Evolutionary conservation across 495 filamentous ascomycete species (phyloP).

Genomic region (Opeltia flavorubescens): DNA sequence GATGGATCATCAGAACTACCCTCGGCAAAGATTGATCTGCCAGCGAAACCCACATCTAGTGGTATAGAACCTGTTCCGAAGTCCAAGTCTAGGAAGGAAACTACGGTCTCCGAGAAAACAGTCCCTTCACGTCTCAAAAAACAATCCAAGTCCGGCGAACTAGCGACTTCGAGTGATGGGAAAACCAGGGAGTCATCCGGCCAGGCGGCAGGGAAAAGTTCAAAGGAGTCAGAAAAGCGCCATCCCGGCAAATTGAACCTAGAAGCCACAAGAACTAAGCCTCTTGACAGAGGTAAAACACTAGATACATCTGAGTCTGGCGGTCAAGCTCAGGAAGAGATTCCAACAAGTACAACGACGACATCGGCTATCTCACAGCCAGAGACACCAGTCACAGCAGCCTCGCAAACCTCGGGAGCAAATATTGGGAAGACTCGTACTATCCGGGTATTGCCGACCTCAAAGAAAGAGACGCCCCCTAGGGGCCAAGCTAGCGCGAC

Average conservation of each 20-base stretch:
- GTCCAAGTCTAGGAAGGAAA: background rate
- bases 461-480: conserved; percentile 49
- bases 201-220: conserved; percentile 1
- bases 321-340: background rate
- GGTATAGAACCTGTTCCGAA: conserved; percentile 17
- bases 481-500: conserved; percentile 24
- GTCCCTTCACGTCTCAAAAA: background rate
- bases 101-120: background rate
- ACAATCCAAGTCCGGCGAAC: background rate
- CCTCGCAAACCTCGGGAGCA: conserved; percentile 31
- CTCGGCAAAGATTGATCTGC: conserved; percentile 16
- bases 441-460: conserved; percentile 56
- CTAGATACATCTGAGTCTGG: conserved; percentile 16
- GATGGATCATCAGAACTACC: conserved; percentile 11
- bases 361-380: conserved; percentile 26
- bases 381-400: conserved; percentile 30
- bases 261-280: conserved; percentile 34
- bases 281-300: conserved; percentile 23
- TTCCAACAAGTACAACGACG: background rate
- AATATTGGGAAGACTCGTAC: conserved; percentile 35
- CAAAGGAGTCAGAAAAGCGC: conserved; percentile 30
- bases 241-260: conserved; percentile 53
- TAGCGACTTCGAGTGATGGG: background rate
- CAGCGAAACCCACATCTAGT: conserved; percentile 7
- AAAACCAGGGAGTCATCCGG: conserved; percentile 11